Evolutionary conservation across 1,284 basidiomycete species (phyloP), one percentile per base, ranked within the genome.

Genomic region (Sanghuangporus weigelae): DNA sequence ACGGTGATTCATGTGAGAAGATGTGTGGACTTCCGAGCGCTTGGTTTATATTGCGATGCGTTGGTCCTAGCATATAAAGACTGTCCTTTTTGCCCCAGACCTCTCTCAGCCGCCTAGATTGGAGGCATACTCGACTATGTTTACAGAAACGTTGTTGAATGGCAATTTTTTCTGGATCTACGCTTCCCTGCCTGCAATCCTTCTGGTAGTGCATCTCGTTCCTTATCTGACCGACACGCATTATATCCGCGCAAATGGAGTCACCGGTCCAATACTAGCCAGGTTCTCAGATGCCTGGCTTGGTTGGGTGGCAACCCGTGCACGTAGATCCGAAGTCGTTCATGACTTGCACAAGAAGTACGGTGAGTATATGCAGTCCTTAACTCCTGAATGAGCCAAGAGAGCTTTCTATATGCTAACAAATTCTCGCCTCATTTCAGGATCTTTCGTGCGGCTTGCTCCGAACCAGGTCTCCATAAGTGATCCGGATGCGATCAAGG

Each of bases 391-490:
- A 31, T 31, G 26, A 31, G 26, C 1, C 1, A 31, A 4, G 26
- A 5, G 26, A 3, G 26, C 26, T 31, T 31, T 31, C 5, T 42
- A 12, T 16, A 26, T 10, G 14, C 19, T n/a, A 31, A 16, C 31
- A 26, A 38, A 11, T 38, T 26, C 12, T 16, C 7, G 44, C 38
- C 44, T 19, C 11, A 12, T 16, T 62, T 11, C 64, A 92, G 92
- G 92, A 46, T 83, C 83, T 2, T 81, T 94, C 60, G 89, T 95
- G n/a, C 89, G 94, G 67, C 78, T 96, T 64, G 91, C 92, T 0
- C 93, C 94, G 0, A 93, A 95, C 73, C 92, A 95, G 70, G 77
- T 95, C 26, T 94, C 92, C 2, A 82, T 96, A 62, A 84, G 90
- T 19, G 87, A 93, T 71, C 90, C 92, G 0, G 84, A 84, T 0